Evolutionary conservation across 441 rosid genomes (phyloP).

Genomic region (Adansonia gregorii): DNA sequence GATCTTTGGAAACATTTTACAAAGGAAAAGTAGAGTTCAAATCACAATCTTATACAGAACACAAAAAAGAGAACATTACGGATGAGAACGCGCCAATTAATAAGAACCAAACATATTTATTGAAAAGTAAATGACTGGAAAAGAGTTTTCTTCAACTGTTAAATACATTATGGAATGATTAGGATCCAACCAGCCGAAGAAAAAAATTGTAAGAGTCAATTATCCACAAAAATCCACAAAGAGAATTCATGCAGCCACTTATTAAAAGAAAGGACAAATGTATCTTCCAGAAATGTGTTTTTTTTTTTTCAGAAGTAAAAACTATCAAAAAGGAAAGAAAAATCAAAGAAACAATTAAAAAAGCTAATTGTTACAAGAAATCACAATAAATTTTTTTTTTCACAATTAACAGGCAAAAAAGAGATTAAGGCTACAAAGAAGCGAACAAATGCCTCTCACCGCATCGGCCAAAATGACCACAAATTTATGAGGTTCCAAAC

Average conservation of each 20-base stretch:
- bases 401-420: constrained; percentile 19
- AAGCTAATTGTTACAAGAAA: background rate
- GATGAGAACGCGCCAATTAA: background rate
- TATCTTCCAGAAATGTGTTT: background rate
- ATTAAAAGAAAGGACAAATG: background rate
- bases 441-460: constrained; percentile 60
- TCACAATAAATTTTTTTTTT: background rate
- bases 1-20: background rate
- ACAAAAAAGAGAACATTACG: too few relatives aligned
- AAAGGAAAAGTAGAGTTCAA: background rate
- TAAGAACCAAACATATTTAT: background rate
- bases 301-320: too few relatives aligned
- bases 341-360: background rate
- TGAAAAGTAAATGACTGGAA: background rate
- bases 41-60: background rate
- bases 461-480: constrained; percentile 40
- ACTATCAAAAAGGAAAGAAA: background rate
- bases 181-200: background rate
- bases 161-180: background rate
- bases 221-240: background rate
- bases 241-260: background rate
- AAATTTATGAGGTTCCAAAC: constrained; percentile 35
- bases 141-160: background rate
- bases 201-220: background rate
- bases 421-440: constrained; percentile 36